Percentiles rank a stretch among this genome's conserved stretches.
Conservation (phyloP, 345 rosid genomes). For the Rhodamnia argentea region DNA sequence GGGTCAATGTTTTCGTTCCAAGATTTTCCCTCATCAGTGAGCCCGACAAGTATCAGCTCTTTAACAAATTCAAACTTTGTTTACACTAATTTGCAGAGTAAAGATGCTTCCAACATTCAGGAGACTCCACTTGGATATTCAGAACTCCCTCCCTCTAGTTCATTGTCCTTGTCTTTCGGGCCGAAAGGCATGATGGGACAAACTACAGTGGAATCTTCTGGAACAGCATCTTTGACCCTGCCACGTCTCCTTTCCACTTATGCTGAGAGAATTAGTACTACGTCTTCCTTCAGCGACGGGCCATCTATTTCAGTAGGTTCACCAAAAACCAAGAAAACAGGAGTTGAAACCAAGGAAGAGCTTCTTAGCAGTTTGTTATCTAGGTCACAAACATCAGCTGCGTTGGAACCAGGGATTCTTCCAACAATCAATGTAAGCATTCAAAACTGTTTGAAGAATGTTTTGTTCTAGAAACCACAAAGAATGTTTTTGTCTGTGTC, state of each 20-base stretch:
- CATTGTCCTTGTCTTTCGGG: slow-evolving; percentile 30
- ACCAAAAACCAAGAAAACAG: slow-evolving; percentile 88
- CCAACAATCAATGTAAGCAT: slow-evolving; percentile 59
- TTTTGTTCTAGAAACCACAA: not conserved
- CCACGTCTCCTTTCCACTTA: slow-evolving; percentile 66
- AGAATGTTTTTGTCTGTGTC: not conserved
- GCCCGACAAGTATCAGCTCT: slow-evolving; percentile 36
- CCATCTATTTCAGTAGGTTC: slow-evolving; percentile 44
- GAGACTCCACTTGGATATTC: slow-evolving; percentile 44
- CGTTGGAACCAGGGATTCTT: slow-evolving; percentile 33
- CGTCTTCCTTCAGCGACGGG: slow-evolving; percentile 68
- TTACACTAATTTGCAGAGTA: slow-evolving; percentile 33
- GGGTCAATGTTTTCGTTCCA: slow-evolving; percentile 58
- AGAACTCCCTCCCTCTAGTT: slow-evolving; percentile 46
- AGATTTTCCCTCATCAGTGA: slow-evolving; percentile 43
- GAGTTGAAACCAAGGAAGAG: slow-evolving; percentile 78
- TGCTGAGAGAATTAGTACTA: slow-evolving; percentile 82
- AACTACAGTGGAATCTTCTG: slow-evolving; percentile 39
- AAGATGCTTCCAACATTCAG: slow-evolving; percentile 36
- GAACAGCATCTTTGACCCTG: slow-evolving; percentile 33
- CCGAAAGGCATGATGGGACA: slow-evolving; percentile 33
- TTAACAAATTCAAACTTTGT: slow-evolving; percentile 22
- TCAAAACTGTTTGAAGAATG: not conserved
- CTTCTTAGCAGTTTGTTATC: slow-evolving; percentile 45
- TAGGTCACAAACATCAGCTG: slow-evolving; percentile 43